These are phyloP conservation scores for Chenopodium quinoa DNA, from an alignment of 148 eudicot genomes.

Conservation along the genomic window DNA sequence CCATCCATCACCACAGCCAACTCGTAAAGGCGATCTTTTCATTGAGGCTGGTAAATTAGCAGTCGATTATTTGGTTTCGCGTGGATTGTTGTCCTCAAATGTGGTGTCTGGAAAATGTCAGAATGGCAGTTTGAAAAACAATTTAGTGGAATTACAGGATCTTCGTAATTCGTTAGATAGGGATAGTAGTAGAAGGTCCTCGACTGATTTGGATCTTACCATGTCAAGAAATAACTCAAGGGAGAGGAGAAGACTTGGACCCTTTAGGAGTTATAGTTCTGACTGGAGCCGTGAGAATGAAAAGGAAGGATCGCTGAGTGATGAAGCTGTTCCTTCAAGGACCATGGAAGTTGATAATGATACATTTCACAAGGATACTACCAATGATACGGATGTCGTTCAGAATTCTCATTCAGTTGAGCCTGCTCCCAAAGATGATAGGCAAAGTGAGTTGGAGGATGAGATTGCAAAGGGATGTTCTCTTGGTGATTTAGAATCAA, in stretches of 20 bases:
- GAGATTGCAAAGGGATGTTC: slow-evolving; percentile 11
- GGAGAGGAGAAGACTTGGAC: slow-evolving; percentile 53
- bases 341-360: slow-evolving; percentile 33
- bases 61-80: slow-evolving; percentile 73
- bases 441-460: slow-evolving; percentile 29
- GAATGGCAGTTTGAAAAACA: slow-evolving; percentile 48
- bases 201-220: slow-evolving; percentile 35
- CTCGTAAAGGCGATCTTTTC: slow-evolving; percentile 57
- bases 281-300: slow-evolving; percentile 50
- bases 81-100: slow-evolving; percentile 67
- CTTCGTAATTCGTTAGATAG: slow-evolving; percentile 38
- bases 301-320: slow-evolving; percentile 51
- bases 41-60: slow-evolving; percentile 92
- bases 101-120: slow-evolving; percentile 57
- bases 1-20: slow-evolving; percentile 31
- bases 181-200: slow-evolving; percentile 42
- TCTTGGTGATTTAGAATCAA: slow-evolving; percentile 25
- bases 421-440: slow-evolving; percentile 31
- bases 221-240: slow-evolving; percentile 34
- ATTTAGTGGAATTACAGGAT: slow-evolving; percentile 35
- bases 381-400: slow-evolving; percentile 31
- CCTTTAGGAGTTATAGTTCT: slow-evolving; percentile 42
- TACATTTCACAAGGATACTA: slow-evolving; percentile 11
- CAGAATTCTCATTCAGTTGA: slow-evolving; percentile 36
- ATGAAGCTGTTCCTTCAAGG: slow-evolving; percentile 34